Base-by-base conservation (phyloP, 345 rosid species). In the Acer negundo region DNA sequence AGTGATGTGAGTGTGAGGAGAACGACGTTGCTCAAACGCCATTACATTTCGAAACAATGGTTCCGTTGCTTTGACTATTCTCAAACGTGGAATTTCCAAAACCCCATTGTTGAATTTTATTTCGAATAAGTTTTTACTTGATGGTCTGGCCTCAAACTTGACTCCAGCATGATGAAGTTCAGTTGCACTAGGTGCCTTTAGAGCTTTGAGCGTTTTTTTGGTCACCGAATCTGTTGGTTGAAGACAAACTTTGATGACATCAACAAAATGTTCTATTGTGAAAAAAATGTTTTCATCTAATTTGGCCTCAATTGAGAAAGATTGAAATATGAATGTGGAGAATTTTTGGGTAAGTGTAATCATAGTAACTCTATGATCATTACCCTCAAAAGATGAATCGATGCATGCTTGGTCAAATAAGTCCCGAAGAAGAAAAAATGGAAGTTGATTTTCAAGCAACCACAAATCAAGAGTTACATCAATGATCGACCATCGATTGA, bases 391-490 rank as follows among this genome's bases (percentile, higher is more conserved):
- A 49, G 19, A 24, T 23, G 16, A 2, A 12, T 16, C 20, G 17
- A 67, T 42, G 5, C 3, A 2, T 3, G 72, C 24, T 13, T 55
- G 58, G 1, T 53, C 6, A 0, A 47, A 73, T 42, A 81, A 4
- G 6, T 73, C 80, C 53, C 59, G 20, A 15, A 81, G 22, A 40
- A 79, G 64, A 6, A 84, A 84, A 53, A 78, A 68, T 1, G 82
- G 79, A 10, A 84, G 10, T 17, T 84, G 84, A 77, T 84, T 84
- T 63, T 84, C 82, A 42, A 81, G 78, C 31, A 78, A 64, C 49
- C 71, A 23, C 24, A 84, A 7, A 28, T 84, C 82, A 1, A 2
- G 11, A 3, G 26, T 15, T 8, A 78, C 42, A 9, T 78, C 69
- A 2, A 0, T 1, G 3, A 58, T 16, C 81, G 75, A 62, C 67